Evolutionary conservation across 2,329 filamentous ascomycete genomes (phyloP).

Genomic region (Neobulgaria alba): DNA sequence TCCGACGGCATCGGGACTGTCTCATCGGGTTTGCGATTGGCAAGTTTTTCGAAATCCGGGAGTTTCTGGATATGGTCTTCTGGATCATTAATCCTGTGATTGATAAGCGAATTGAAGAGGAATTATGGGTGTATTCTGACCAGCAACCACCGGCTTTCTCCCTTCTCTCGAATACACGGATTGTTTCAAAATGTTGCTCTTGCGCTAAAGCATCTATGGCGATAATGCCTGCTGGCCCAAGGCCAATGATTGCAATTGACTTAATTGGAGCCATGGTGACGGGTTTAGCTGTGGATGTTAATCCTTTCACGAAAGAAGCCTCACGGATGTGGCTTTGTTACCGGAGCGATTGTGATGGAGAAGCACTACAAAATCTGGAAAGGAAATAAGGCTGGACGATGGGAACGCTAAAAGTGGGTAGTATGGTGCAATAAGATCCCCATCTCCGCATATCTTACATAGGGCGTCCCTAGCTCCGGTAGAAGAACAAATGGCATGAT

Average conservation of each 20-base stretch:
- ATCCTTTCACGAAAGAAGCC: too few relatives aligned
- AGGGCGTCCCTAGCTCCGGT: slow-evolving; percentile 3
- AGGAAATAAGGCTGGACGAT: too few relatives aligned
- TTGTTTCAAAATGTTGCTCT: slow-evolving; percentile 48
- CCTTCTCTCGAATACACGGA: slow-evolving; percentile 54
- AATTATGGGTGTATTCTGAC: slow-evolving; percentile 31
- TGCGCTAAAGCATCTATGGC: slow-evolving; percentile 50
- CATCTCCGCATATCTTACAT: slow-evolving; percentile 1
- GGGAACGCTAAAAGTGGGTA: slow-evolving; percentile 4
- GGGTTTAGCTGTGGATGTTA: too few relatives aligned
- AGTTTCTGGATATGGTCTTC: slow-evolving; percentile 32
- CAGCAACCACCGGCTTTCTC: slow-evolving; percentile 53
- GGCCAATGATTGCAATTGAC: slow-evolving; percentile 50
- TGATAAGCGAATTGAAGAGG: neutral
- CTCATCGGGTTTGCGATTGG: slow-evolving; percentile 41
- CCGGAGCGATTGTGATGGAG: too few relatives aligned
- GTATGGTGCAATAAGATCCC: slow-evolving; percentile 8
- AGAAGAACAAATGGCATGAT: too few relatives aligned
- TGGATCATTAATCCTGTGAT: slow-evolving; percentile 33
- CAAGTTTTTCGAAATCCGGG: slow-evolving; percentile 38
- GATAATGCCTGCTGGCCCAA: slow-evolving; percentile 52
- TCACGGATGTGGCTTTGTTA: too few relatives aligned
- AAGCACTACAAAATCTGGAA: neutral
- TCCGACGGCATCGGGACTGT: slow-evolving; percentile 37
- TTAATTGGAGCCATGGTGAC: slow-evolving; percentile 21